Percentiles rank a stretch among this genome's conserved stretches.
phyloP scores from a whole-genome alignment of 2,329 filamentous ascomycete species.

The Aspergillus arachidicola region DNA sequence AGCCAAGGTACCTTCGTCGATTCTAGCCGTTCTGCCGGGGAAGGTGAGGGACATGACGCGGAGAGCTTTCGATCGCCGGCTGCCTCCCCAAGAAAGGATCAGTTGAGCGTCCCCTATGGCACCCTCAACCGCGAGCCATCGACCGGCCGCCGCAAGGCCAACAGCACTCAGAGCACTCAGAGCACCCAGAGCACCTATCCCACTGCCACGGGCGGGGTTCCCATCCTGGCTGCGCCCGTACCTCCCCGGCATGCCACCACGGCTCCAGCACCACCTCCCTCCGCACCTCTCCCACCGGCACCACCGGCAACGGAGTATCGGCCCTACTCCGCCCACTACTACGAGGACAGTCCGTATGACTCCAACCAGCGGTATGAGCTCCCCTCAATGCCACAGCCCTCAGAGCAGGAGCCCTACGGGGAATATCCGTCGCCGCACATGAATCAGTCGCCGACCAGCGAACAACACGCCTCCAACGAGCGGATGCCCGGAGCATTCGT shows the following conservation, averaged over 20 bases:
- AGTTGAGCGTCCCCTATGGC: constrained; percentile 27
- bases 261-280: not conserved
- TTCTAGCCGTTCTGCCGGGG: constrained; percentile 35
- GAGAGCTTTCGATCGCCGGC: constrained; percentile 32
- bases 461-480: not conserved
- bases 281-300: not conserved
- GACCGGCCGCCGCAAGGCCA: constrained; percentile 40
- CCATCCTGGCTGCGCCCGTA: constrained; percentile 29
- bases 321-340: constrained; percentile 16
- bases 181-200: constrained; percentile 22
- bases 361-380: constrained; percentile 20
- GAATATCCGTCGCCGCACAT: constrained; percentile 4
- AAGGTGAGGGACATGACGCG: constrained; percentile 27
- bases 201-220: constrained; percentile 23
- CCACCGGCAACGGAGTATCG: constrained; percentile 11
- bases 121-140: constrained; percentile 41
- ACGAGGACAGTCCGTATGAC: constrained; percentile 15
- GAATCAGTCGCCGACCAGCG: constrained; percentile 4
- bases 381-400: constrained; percentile 12
- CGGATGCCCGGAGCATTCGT: constrained; percentile 12
- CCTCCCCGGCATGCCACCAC: constrained; percentile 23
- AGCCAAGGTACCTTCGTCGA: constrained; percentile 39
- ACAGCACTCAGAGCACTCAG: not conserved
- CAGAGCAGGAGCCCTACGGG: constrained; percentile 5
- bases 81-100: constrained; percentile 26